Evolutionary conservation across 75 land plant species (phyloP).

Genomic region (Sequoia sempervirens): DNA sequence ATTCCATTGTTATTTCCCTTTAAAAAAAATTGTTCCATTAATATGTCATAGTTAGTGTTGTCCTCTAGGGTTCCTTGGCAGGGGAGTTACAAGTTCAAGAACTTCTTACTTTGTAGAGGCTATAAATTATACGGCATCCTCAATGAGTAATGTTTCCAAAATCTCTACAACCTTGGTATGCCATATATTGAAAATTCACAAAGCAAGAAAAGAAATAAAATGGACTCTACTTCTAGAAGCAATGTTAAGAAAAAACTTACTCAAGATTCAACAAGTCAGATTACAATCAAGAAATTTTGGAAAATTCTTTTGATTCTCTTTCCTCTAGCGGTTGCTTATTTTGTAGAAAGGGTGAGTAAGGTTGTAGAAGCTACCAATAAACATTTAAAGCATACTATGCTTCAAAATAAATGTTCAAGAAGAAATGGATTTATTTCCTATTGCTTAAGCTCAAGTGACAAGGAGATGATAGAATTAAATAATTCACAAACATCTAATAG

Average conservation of each 20-base stretch:
- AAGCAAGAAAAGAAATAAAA: background rate
- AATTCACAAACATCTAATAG: background rate
- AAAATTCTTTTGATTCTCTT: slow-evolving; percentile 1
- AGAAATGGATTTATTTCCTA: slow-evolving; percentile 1
- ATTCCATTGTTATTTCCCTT: too few relatives aligned
- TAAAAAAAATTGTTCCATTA: too few relatives aligned
- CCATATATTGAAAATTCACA: background rate
- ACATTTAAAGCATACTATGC: slow-evolving; percentile 38
- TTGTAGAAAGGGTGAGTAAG: slow-evolving; percentile 71
- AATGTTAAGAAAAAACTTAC: background rate
- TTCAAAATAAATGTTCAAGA: slow-evolving; percentile 15
- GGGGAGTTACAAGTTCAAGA: background rate
- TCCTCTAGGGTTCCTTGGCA: too few relatives aligned
- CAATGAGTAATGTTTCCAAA: slow-evolving; percentile 7
- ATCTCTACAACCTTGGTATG: slow-evolving; percentile 19
- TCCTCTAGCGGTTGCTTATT: slow-evolving; percentile 50
- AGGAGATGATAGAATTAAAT: background rate
- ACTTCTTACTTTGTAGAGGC: slow-evolving; percentile 1
- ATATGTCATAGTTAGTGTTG: too few relatives aligned
- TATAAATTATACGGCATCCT: background rate
- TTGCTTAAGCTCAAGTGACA: background rate
- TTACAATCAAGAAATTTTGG: background rate
- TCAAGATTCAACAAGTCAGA: slow-evolving; percentile 1
- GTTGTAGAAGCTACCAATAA: slow-evolving; percentile 87
- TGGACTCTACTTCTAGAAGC: background rate